Percentiles rank a stretch among this genome's conserved stretches.
Evolutionary conservation across 805 yeast species (phyloP).

Genomic region (Myxozyma kluyveri): DNA sequence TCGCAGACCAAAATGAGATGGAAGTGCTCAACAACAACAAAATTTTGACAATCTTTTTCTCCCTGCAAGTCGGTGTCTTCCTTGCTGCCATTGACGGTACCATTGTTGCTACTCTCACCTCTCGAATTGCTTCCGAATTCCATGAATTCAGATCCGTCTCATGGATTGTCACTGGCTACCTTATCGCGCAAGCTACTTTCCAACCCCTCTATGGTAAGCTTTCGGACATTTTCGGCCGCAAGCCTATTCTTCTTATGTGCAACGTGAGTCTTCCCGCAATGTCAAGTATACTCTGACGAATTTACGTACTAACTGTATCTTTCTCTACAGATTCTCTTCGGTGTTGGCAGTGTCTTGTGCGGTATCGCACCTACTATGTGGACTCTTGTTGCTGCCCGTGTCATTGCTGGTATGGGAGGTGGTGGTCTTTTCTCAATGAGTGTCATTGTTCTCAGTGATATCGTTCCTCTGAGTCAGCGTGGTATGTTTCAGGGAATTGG

Average conservation of each 20-base stretch:
- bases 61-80: constrained; percentile 45
- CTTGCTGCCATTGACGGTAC: constrained; percentile 54
- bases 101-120: constrained; percentile 51
- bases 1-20: constrained; percentile 20
- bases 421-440: constrained; percentile 78
- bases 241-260: constrained; percentile 44
- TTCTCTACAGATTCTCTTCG: constrained; percentile 42
- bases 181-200: constrained; percentile 68
- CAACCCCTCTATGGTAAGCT: constrained; percentile 74
- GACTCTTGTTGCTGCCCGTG: constrained; percentile 43
- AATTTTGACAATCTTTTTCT: constrained; percentile 21
- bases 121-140: constrained; percentile 59
- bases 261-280: constrained; percentile 47
- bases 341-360: constrained; percentile 50
- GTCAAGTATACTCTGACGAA: constrained; percentile 44
- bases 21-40: constrained; percentile 12
- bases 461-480: constrained; percentile 69
- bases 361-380: constrained; percentile 46
- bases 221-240: constrained; percentile 55
- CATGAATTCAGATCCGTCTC: constrained; percentile 51
- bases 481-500: constrained; percentile 82
- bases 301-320: constrained; percentile 32
- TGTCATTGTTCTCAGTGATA: constrained; percentile 72
- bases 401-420: constrained; percentile 89
- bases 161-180: constrained; percentile 75